phyloP scores from a whole-genome alignment of 805 yeast genomes.

The Lipomyces spencermartinsiae region DNA sequence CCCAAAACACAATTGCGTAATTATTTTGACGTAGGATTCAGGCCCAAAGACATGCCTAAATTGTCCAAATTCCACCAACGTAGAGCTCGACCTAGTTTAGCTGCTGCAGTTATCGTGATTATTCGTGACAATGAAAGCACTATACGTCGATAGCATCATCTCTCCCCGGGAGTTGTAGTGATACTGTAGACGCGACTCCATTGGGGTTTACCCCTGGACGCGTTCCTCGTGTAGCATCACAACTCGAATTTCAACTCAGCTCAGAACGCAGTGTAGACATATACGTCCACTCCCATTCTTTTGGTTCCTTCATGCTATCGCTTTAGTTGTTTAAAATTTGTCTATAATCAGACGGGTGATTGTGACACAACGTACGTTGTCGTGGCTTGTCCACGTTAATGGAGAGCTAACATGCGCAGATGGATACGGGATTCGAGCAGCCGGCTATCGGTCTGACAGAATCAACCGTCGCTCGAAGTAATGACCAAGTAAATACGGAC shows the following conservation, averaged over 20 bases:
- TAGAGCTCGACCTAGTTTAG: too few relatives aligned
- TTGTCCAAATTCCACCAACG: background rate
- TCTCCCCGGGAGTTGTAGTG: background rate
- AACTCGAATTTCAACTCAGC: background rate
- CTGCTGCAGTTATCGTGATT: background rate
- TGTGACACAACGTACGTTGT: background rate
- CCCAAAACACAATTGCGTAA: too few relatives aligned
- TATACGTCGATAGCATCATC: background rate
- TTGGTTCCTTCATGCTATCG: background rate
- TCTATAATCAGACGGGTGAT: background rate
- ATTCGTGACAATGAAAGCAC: background rate
- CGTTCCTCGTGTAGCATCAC: background rate
- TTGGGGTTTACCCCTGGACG: conserved; percentile 4
- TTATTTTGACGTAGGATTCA: too few relatives aligned
- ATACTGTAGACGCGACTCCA: background rate
- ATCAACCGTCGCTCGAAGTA: background rate
- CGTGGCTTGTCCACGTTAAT: background rate
- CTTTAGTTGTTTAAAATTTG: background rate
- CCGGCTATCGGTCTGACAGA: background rate
- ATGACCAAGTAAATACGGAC: conserved; percentile 8
- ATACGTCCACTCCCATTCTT: background rate
- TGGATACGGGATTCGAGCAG: conserved; percentile 4
- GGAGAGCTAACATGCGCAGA: background rate
- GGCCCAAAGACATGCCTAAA: too few relatives aligned
- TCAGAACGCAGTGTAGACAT: background rate